Evolutionary conservation across 345 rosid genomes (phyloP).

Genomic region (Carallia brachiata): DNA sequence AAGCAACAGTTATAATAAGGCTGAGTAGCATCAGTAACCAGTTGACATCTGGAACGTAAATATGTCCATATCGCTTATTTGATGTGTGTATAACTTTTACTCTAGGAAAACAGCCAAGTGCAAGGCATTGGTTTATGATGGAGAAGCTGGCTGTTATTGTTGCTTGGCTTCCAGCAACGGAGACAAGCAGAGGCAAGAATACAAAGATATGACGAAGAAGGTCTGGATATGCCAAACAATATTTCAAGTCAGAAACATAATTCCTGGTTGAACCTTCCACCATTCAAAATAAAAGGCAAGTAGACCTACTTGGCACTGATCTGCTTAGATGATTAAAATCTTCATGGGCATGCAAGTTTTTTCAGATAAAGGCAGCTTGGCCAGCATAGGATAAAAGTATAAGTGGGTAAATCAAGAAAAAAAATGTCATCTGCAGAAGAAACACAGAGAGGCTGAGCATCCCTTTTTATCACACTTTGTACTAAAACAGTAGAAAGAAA

Average conservation of each 20-base stretch:
- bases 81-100: constrained; percentile 63
- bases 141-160: constrained; percentile 64
- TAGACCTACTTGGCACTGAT: constrained; percentile 44
- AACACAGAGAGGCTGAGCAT: constrained; percentile 4
- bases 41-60: constrained; percentile 61
- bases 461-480: neutral
- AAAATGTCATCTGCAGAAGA: constrained; percentile 47
- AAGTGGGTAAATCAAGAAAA: constrained; percentile 47
- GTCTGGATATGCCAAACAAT: constrained; percentile 28
- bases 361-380: constrained; percentile 61
- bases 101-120: constrained; percentile 58
- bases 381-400: constrained; percentile 52
- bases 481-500: neutral
- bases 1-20: constrained; percentile 45
- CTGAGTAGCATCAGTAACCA: constrained; percentile 60
- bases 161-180: constrained; percentile 42
- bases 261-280: neutral
- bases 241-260: constrained; percentile 13
- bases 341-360: constrained; percentile 18
- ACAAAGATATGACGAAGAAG: constrained; percentile 37
- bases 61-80: constrained; percentile 48
- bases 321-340: constrained; percentile 44
- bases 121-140: constrained; percentile 59
- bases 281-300: neutral
- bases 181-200: constrained; percentile 46